Base-by-base conservation (phyloP, 768 basidiomycete genomes). In the Leccinum pellstonianum region DNA sequence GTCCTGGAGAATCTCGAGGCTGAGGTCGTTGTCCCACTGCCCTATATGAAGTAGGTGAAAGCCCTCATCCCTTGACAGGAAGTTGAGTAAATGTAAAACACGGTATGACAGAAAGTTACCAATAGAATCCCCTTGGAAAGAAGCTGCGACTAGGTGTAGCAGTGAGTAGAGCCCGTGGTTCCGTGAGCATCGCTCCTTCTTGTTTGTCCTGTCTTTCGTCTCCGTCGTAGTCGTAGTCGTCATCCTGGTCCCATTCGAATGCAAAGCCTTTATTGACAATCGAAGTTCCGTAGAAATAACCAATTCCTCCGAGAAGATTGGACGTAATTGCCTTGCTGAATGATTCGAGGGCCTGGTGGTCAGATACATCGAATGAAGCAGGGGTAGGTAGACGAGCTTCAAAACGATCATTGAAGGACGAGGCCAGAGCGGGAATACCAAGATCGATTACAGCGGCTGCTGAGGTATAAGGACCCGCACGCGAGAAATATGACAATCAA, bases 111-210 rank as follows among this genome's bases (percentile, higher is more conserved):
- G n/a, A n/a, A 52, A 48, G 71, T 54, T 73, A 91, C 91, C 95
- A 98, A 74, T 98, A 98, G 75, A 98, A 98, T 17, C 95, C 95
- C 71, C 95, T 81, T 0, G 95, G 95, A 80, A 98, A 98, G 79
- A 98, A 98, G 65, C 93, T 94, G 37, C 96, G 82, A 69, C 94
- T 96, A 4, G 95, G 95, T 0, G 96, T 98, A 1, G 93, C 95
- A 8, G 95, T 96, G 63, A 97, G 75, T 19, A 98, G 75, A 19
- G 85, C 83, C 59, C 79, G 86, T 7, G 91, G 88, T 35, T 90
- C 88, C 5, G 89, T 91, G 61, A 93, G 67, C 56, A 75, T 81
- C 15, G 90, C 81, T n/a, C 86, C 89, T 43, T 73, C 77, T 56
- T 76, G 70, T 14, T 55, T 62, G n/a, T 75, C 73, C 17, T 76